These are phyloP conservation scores for Jaltomata sinuosa DNA, from an alignment of 257 asterid genomes.

Conservation along the genomic window DNA sequence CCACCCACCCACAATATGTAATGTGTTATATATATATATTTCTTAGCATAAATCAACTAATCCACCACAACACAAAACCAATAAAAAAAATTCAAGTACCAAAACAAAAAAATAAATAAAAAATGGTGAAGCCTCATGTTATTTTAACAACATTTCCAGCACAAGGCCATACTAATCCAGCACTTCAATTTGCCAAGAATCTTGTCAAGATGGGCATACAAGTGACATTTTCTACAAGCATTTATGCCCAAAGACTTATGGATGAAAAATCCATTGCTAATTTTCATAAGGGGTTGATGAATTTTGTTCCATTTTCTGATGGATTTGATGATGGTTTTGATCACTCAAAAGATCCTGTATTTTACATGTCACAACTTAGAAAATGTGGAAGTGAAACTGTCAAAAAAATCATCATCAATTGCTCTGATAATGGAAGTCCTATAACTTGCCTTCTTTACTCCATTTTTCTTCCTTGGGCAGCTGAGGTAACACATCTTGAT, in stretches of 20 bases:
- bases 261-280: neutral
- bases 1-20: neutral
- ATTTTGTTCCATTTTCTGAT: constrained; percentile 13
- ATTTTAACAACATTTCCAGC: constrained; percentile 17
- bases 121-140: constrained; percentile 1
- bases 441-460: constrained; percentile 20
- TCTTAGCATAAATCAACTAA: neutral
- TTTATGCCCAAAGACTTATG: constrained; percentile 7
- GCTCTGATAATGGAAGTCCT: constrained; percentile 4
- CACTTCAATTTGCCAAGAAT: constrained; percentile 14
- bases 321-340: constrained; percentile 16
- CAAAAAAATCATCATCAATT: constrained; percentile 5
- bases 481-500: neutral
- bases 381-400: constrained; percentile 12
- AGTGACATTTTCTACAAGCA: constrained; percentile 18
- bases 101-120: neutral
- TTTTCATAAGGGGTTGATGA: constrained; percentile 5
- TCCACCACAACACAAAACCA: neutral
- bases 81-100: neutral
- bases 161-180: constrained; percentile 26
- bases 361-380: constrained; percentile 9
- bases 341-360: neutral
- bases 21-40: neutral
- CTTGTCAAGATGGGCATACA: constrained; percentile 4
- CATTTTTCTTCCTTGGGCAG: constrained; percentile 25